phyloP scores from a whole-genome alignment of 306 rosid genomes.

The Spatholobus suberectus region DNA sequence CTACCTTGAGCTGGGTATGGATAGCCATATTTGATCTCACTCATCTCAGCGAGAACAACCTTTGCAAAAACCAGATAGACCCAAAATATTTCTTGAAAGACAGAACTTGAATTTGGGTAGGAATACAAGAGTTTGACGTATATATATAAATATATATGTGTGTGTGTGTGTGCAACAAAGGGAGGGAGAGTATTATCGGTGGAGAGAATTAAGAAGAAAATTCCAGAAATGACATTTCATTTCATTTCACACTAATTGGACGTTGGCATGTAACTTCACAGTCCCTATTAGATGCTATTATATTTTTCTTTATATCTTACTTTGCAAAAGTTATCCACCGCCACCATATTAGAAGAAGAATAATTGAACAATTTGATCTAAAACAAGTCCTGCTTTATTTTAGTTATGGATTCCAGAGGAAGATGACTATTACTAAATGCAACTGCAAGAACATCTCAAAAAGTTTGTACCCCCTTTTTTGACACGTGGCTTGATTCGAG shows the following conservation, averaged over 20 bases:
- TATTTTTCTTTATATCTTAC: neutral
- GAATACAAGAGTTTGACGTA: constrained; percentile 16
- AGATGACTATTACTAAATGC: neutral
- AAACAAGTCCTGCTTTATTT: neutral
- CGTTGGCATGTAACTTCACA: constrained; percentile 30
- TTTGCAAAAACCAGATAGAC: constrained; percentile 20
- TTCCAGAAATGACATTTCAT: constrained; percentile 37
- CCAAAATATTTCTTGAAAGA: constrained; percentile 26
- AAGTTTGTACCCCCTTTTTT: neutral
- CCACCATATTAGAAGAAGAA: constrained; percentile 13
- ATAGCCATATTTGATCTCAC: constrained; percentile 70
- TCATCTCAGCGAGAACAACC: constrained; percentile 50
- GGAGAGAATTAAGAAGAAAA: constrained; percentile 48
- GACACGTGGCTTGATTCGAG: constrained; percentile 30
- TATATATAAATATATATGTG: neutral
- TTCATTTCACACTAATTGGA: constrained; percentile 43
- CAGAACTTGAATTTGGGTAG: constrained; percentile 20
- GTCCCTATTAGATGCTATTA: constrained; percentile 32
- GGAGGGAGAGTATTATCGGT: constrained; percentile 38
- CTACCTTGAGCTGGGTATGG: constrained; percentile 77
- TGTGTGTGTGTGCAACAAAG: neutral
- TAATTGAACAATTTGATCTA: neutral
- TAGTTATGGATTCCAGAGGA: constrained; percentile 31
- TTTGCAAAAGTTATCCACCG: constrained; percentile 36
- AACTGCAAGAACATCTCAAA: constrained; percentile 6